phyloP scores from a whole-genome alignment of 2,329 filamentous ascomycete species.

The Fusarium sp. region DNA sequence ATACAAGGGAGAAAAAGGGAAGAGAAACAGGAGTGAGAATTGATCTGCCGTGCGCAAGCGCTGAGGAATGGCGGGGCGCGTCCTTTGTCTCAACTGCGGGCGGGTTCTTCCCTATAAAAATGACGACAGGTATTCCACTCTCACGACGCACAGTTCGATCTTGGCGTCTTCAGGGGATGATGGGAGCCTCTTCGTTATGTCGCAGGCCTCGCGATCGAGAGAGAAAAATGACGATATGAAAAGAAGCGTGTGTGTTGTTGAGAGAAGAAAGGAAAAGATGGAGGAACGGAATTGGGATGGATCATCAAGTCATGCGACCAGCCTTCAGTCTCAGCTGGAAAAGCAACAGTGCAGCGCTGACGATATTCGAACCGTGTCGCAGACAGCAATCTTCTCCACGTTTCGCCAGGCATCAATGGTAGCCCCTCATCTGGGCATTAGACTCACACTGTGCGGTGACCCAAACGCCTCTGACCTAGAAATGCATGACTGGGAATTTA shows the following conservation, averaged over 20 bases:
- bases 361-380: conserved; percentile 15
- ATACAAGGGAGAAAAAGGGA: conserved; percentile 1
- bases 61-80: conserved; percentile 27
- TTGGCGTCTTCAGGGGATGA: conserved; percentile 13
- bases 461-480: conserved; percentile 10
- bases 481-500: neutral
- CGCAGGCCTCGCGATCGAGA: neutral
- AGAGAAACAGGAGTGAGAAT: neutral
- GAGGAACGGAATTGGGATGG: conserved; percentile 1
- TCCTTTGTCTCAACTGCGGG: conserved; percentile 9
- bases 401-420: conserved; percentile 9
- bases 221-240: neutral
- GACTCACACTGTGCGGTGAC: conserved; percentile 5
- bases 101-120: conserved; percentile 16
- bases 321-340: conserved; percentile 20
- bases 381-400: conserved; percentile 3
- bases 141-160: conserved; percentile 16
- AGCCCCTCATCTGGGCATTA: conserved; percentile 3
- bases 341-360: conserved; percentile 13
- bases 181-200: neutral
- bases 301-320: conserved; percentile 31
- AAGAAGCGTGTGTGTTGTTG: neutral
- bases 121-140: conserved; percentile 27
- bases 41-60: conserved; percentile 2
- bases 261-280: neutral